Percentiles rank a stretch among this genome's conserved stretches.
Evolutionary conservation across 2,329 filamentous ascomycete genomes (phyloP).

Genomic region (Geosmithia putterillii): DNA sequence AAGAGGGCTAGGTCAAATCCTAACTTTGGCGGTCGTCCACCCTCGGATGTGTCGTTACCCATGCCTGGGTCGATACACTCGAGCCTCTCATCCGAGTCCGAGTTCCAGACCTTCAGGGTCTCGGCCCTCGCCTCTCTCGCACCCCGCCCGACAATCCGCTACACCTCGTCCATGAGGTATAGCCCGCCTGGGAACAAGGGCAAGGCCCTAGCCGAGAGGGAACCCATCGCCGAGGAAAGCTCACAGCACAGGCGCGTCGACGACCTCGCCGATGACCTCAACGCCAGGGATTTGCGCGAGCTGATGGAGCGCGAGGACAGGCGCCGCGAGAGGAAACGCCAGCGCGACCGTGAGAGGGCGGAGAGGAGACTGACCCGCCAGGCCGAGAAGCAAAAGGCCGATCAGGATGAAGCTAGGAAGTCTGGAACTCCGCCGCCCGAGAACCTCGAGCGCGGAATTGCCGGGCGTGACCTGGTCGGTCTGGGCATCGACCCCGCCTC

Average conservation of each 20-base stretch:
- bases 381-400: slow-evolving; percentile 53
- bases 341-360: slow-evolving; percentile 53
- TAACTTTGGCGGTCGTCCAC: slow-evolving; percentile 28
- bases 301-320: slow-evolving; percentile 83
- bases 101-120: slow-evolving; percentile 63
- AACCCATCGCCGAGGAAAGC: slow-evolving; percentile 47
- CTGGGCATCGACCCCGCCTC: slow-evolving; percentile 45
- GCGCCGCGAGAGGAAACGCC: slow-evolving; percentile 62
- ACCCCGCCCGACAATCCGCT: slow-evolving; percentile 73
- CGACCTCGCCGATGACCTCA: slow-evolving; percentile 72
- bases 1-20: slow-evolving; percentile 47
- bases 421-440: slow-evolving; percentile 37
- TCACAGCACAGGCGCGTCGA: slow-evolving; percentile 52
- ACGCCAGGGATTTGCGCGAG: slow-evolving; percentile 72
- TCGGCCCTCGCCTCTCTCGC: slow-evolving; percentile 71
- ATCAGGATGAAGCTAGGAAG: slow-evolving; percentile 41
- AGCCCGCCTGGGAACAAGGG: slow-evolving; percentile 32
- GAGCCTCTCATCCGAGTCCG: slow-evolving; percentile 61
- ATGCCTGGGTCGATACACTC: slow-evolving; percentile 64
- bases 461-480: slow-evolving; percentile 44
- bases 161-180: slow-evolving; percentile 52
- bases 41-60: slow-evolving; percentile 65
- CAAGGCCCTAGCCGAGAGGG: slow-evolving; percentile 33
- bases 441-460: slow-evolving; percentile 47
- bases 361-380: slow-evolving; percentile 52